Evolutionary conservation across 306 rosid species (phyloP), one percentile per base, ranked within the genome.

Genomic region (Vigna reflexopilosa): DNA sequence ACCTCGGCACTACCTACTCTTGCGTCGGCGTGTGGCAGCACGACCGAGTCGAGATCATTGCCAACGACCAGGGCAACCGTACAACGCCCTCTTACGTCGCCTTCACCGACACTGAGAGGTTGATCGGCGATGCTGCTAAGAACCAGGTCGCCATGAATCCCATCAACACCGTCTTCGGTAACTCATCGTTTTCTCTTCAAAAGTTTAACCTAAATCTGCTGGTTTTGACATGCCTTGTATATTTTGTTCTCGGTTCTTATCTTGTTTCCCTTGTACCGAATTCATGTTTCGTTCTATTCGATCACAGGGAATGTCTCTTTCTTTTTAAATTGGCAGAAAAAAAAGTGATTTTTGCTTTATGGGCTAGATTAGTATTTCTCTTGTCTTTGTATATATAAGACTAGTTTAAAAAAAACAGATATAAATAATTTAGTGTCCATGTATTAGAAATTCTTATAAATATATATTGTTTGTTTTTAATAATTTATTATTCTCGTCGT

Each of bases 141-240:
- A 89, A 93, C 52, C 96, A 93, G 87, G 97, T 90, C 67, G 97
- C 97, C 42, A 90, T 93, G 96, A 93, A 90, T 82, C 97, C 97
- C 0, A 50, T 47, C 57, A 89, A 89, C 92, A 93, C 97, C 69
- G 94, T 90, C 28, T 90, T 93, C 12, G 97, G 96, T 93, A 91
- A 67, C 15, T 49, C 30, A 36, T 73, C 44, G 1, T 5, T 7
- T 7, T 6, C 22, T n/a, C 10, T 45, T 45, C 15, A 4, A 45
- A 11, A 12, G 3, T 45, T 45, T 51, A 6, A 7, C 22, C 56
- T 50, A 51, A 3, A 12, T 45, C 49, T 44, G 49, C 4, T 44
- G 11, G 1, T 44, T 40, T 40, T 11, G 12, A 10, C 49, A 11
- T 11, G 16, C 16, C 1, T 10, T 45, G 12, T 45, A 1, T 12